A percentile compares a stretch with the other conserved stretches of the same genome.
These are phyloP conservation scores for Rosa multiflora DNA, from an alignment of 306 rosid genomes.

Conservation along the genomic window DNA sequence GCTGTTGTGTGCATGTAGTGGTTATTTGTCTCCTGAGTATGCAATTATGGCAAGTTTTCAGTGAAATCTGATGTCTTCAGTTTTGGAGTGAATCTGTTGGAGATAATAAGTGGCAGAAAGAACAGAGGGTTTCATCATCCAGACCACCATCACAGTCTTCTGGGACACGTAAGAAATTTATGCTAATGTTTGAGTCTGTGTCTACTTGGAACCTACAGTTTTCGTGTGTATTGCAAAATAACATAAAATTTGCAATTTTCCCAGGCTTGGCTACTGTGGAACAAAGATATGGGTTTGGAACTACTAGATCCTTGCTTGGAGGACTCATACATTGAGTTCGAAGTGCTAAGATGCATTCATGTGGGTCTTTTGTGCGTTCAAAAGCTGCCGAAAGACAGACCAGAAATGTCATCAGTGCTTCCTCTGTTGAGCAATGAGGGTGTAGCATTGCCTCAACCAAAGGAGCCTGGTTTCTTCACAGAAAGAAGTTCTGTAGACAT, in stretches of 20 bases:
- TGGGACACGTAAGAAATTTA: constrained; percentile 25
- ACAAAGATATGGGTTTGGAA: constrained; percentile 1
- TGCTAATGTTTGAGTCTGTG: background rate
- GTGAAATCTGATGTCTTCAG: too few species aligned
- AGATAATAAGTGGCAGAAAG: too few species aligned
- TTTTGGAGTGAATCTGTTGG: too few species aligned
- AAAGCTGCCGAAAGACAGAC: constrained; percentile 3
- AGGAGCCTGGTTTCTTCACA: constrained; percentile 24
- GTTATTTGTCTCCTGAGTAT: too few species aligned
- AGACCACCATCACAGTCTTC: constrained; percentile 22
- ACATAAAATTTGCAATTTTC: background rate
- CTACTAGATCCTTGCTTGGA: constrained; percentile 9
- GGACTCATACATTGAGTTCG: background rate
- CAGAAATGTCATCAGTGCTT: constrained; percentile 20
- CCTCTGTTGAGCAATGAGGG: constrained; percentile 15
- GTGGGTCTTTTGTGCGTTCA: constrained; percentile 24
- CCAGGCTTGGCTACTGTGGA: constrained; percentile 17
- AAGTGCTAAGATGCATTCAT: constrained; percentile 19
- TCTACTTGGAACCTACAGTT: background rate
- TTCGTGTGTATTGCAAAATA: background rate
- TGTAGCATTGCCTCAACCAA: constrained; percentile 10
- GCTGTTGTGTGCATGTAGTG: too few species aligned
- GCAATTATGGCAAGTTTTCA: too few species aligned
- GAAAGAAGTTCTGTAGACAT: constrained; percentile 10
- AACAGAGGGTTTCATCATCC: constrained; percentile 11